A percentile compares a stretch with the other conserved stretches of the same genome.
Evolutionary conservation across 805 yeast genomes (phyloP).

Genomic region (Martiniozyma abietophila): DNA sequence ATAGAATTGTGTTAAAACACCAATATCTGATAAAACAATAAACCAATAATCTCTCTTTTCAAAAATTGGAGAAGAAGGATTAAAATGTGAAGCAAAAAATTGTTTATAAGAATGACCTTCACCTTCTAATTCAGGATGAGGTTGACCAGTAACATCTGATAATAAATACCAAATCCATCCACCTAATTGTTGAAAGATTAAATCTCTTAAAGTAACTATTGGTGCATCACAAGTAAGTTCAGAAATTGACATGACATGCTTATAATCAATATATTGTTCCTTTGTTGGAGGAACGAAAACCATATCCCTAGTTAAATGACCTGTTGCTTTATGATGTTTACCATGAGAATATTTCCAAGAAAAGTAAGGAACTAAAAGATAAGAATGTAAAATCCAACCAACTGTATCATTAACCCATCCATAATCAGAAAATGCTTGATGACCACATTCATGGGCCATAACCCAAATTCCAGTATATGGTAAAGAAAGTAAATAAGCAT

Average conservation of each 20-base stretch:
- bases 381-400: conserved; percentile 80
- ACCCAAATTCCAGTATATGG: conserved; percentile 78
- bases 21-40: conserved; percentile 65
- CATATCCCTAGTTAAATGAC: conserved; percentile 74
- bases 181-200: conserved; percentile 62
- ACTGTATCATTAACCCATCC: conserved; percentile 65
- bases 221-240: conserved; percentile 74
- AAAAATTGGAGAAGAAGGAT: conserved; percentile 65
- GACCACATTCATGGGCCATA: conserved; percentile 88
- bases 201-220: conserved; percentile 43
- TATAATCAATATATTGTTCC: conserved; percentile 38
- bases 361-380: conserved; percentile 73
- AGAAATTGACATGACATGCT: conserved; percentile 25
- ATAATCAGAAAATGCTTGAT: conserved; percentile 72
- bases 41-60: conserved; percentile 66
- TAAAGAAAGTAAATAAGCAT: conserved; percentile 49
- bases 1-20: conserved; percentile 44
- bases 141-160: conserved; percentile 72
- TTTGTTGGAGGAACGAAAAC: conserved; percentile 71
- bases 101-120: conserved; percentile 22
- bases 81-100: conserved; percentile 55
- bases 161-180: conserved; percentile 67
- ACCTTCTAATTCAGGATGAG: conserved; percentile 31
- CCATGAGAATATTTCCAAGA: conserved; percentile 82
- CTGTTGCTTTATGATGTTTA: conserved; percentile 87